Evolutionary conservation across 2,329 filamentous ascomycete genomes (phyloP).

Genomic region (Madurella fahalii): DNA sequence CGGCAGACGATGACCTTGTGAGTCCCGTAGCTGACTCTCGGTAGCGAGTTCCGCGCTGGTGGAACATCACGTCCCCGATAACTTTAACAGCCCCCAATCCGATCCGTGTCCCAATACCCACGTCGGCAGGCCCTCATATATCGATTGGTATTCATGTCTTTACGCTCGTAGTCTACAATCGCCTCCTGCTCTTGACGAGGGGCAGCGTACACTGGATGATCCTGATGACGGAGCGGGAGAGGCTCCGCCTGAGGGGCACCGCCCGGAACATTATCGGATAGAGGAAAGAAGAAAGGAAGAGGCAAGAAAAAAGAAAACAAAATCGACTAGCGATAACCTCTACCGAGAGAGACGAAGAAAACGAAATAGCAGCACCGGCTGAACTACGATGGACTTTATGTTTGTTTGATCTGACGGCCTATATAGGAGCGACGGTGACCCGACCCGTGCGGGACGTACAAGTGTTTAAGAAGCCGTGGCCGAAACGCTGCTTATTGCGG

Average conservation of each 20-base stretch:
- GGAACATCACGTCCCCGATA: neutral
- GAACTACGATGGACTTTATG: neutral
- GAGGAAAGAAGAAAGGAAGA: neutral
- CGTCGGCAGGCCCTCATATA: neutral
- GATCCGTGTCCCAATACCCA: neutral
- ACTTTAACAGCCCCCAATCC: neutral
- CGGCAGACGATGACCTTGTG: too few relatives aligned
- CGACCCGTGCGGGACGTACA: neutral
- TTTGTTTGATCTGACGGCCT: neutral
- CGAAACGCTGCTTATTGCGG: neutral
- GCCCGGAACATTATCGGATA: neutral
- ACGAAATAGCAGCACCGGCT: neutral
- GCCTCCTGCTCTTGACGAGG: constrained; percentile 14
- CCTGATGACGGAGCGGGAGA: constrained; percentile 18
- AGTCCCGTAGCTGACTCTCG: too few relatives aligned
- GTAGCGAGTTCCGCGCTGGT: neutral
- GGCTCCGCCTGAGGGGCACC: neutral
- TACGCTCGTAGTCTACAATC: constrained; percentile 17
- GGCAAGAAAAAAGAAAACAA: neutral
- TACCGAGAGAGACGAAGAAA: neutral
- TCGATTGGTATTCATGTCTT: constrained; percentile 20
- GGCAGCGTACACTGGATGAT: constrained; percentile 20
- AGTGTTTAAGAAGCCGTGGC: neutral
- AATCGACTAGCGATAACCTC: neutral
- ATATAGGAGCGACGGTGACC: neutral